Conservation (phyloP, 1,139 yeast species). For the Komagataea norvegica region DNA sequence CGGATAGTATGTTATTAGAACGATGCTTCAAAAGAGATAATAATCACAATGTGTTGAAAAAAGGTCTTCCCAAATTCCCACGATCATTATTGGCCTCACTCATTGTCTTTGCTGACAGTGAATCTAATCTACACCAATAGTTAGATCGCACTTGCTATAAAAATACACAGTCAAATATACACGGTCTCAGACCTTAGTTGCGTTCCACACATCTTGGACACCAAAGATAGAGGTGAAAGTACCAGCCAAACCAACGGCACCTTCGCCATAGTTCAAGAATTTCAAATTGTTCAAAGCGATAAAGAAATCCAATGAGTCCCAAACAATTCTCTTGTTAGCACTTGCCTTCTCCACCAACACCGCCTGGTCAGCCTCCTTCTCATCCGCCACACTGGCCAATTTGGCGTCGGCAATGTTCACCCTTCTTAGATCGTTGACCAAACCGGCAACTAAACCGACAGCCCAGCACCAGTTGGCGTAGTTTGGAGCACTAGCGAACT, state of each 20-base stretch:
- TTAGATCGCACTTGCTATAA: no score
- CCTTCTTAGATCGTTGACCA: constrained; percentile 52
- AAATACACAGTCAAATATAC: no score
- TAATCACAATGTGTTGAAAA: no score
- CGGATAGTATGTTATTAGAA: no score
- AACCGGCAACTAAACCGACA: constrained; percentile 60
- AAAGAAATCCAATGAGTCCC: constrained; percentile 75
- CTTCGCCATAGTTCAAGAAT: constrained; percentile 64
- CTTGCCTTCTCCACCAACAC: constrained; percentile 34
- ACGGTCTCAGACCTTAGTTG: constrained; percentile 21
- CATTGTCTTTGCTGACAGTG: no score
- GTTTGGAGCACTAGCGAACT: constrained; percentile 35
- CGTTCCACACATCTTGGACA: constrained; percentile 55
- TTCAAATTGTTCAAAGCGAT: constrained; percentile 72
- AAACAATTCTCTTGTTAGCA: constrained; percentile 62
- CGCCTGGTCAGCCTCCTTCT: constrained; percentile 23
- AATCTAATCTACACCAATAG: no score
- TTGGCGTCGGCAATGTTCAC: no score
- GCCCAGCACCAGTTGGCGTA: constrained; percentile 70
- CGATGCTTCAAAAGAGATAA: no score
- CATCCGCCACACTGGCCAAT: no score
- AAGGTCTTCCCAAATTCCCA: no score
- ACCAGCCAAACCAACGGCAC: constrained; percentile 83
- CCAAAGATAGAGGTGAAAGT: constrained; percentile 77
- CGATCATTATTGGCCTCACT: no score